These are phyloP conservation scores for Lasiodiplodia hormozganensis DNA, from an alignment of 2,329 filamentous ascomycete species.

Conservation along the genomic window DNA sequence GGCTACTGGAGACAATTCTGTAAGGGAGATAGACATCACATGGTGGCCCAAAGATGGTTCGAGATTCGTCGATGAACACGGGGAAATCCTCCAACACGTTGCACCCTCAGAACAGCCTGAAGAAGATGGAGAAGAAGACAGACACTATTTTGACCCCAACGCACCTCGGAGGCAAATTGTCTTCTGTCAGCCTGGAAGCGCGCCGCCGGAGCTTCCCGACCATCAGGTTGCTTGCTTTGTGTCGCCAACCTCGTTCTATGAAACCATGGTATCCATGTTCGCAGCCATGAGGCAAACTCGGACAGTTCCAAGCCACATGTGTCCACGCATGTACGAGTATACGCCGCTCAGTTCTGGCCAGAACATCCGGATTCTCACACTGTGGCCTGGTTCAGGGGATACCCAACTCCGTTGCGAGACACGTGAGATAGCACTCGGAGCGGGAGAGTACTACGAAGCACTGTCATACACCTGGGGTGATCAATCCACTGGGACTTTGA, in stretches of 20 bases:
- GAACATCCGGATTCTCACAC: neutral
- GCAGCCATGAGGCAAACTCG: neutral
- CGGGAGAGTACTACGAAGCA: conserved; percentile 23
- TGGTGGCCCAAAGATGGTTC: neutral
- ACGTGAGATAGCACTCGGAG: neutral
- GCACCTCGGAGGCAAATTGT: neutral
- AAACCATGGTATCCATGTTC: neutral
- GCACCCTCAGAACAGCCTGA: neutral
- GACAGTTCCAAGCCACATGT: neutral
- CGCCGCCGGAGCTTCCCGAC: neutral
- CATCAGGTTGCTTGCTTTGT: neutral
- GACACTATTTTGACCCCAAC: neutral
- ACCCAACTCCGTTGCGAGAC: neutral
- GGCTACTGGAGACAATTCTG: neutral
- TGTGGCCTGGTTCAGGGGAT: neutral
- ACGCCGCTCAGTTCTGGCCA: neutral
- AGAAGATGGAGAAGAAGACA: neutral
- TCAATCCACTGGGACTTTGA: neutral
- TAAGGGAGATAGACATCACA: neutral
- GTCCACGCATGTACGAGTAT: neutral
- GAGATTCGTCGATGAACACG: neutral
- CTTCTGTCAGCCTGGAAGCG: neutral
- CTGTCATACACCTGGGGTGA: conserved; percentile 32
- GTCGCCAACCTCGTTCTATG: neutral
- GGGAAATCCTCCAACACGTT: neutral